Percentiles rank a stretch among this genome's conserved stretches.
These are phyloP conservation scores for Candida lessepsii DNA, from an alignment of 805 yeast genomes.

Conservation along the genomic window DNA sequence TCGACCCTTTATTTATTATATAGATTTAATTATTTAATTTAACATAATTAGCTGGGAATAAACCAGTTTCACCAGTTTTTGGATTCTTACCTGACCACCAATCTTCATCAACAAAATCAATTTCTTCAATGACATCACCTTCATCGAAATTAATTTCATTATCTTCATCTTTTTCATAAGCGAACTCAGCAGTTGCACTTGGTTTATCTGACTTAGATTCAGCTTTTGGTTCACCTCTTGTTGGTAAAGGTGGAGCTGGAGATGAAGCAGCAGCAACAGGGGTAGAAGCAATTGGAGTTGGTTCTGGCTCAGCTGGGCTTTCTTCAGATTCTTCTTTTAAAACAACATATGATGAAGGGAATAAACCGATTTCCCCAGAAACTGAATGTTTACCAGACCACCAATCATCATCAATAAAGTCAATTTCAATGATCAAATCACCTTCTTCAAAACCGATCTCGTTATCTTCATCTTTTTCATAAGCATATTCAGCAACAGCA, in stretches of 20 bases:
- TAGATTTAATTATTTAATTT: conserved; percentile 21
- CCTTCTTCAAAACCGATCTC: conserved; percentile 69
- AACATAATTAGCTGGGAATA: conserved; percentile 93
- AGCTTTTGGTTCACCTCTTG: conserved; percentile 17
- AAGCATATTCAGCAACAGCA: conserved; percentile 84
- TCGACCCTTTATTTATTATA: no score
- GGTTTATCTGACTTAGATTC: conserved; percentile 18
- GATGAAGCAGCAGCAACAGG: conserved; percentile 17
- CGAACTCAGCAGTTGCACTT: conserved; percentile 66
- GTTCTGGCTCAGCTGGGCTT: conserved; percentile 9
- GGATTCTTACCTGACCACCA: conserved; percentile 92
- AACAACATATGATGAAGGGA: conserved; percentile 55
- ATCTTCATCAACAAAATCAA: conserved; percentile 88
- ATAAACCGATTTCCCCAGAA: conserved; percentile 52
- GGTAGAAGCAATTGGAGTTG: background rate
- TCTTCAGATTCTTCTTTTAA: conserved; percentile 28
- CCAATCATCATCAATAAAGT: conserved; percentile 75
- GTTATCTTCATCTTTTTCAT: conserved; percentile 72
- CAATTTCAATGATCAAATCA: conserved; percentile 63
- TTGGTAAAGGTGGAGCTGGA: conserved; percentile 19
- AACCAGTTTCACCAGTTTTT: conserved; percentile 68
- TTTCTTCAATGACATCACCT: conserved; percentile 76
- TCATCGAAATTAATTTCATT: conserved; percentile 85
- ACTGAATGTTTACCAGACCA: conserved; percentile 45
- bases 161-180: conserved; percentile 88